phyloP scores from a whole-genome alignment of 2,329 filamentous ascomycete species.

The Geosmithia morbida region DNA sequence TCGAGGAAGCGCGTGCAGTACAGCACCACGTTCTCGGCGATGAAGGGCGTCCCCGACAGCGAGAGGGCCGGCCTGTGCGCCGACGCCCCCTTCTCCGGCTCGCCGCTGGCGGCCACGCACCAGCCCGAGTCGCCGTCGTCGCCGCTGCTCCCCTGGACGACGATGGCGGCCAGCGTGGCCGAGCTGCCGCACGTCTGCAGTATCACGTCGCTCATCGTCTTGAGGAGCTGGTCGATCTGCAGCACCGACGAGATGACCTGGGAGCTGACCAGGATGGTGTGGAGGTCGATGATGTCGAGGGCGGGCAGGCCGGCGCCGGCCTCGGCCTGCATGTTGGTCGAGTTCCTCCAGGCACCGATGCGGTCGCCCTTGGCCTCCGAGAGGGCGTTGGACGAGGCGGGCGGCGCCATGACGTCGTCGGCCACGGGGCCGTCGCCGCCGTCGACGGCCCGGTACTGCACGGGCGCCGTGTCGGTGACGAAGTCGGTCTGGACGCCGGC shows the following conservation, averaged over 20 bases:
- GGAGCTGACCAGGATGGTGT: slow-evolving; percentile 64
- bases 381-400: slow-evolving; percentile 22
- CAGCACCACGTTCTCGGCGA: slow-evolving; percentile 64
- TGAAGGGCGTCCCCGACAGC: slow-evolving; percentile 48
- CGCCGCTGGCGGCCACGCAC: slow-evolving; percentile 61
- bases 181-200: slow-evolving; percentile 60
- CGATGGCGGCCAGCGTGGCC: slow-evolving; percentile 57
- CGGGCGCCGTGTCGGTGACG: slow-evolving; percentile 37
- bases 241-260: slow-evolving; percentile 70
- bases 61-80: slow-evolving; percentile 53
- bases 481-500: slow-evolving; percentile 58
- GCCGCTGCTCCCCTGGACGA: slow-evolving; percentile 44
- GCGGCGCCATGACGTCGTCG: slow-evolving; percentile 23
- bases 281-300: slow-evolving; percentile 71
- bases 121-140: slow-evolving; percentile 39
- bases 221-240: slow-evolving; percentile 59
- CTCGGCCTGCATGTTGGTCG: slow-evolving; percentile 39
- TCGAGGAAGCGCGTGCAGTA: slow-evolving; percentile 69
- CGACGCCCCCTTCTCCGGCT: slow-evolving; percentile 53
- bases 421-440: slow-evolving; percentile 20
- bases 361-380: slow-evolving; percentile 40
- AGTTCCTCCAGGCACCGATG: slow-evolving; percentile 49
- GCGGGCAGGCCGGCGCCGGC: slow-evolving; percentile 51
- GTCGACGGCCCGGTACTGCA: slow-evolving; percentile 32
- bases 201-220: slow-evolving; percentile 72